Percentiles rank a stretch among this genome's conserved stretches.
These are phyloP conservation scores for Boletus tomentosulus DNA, from an alignment of 768 basidiomycete genomes.

Conservation along the genomic window DNA sequence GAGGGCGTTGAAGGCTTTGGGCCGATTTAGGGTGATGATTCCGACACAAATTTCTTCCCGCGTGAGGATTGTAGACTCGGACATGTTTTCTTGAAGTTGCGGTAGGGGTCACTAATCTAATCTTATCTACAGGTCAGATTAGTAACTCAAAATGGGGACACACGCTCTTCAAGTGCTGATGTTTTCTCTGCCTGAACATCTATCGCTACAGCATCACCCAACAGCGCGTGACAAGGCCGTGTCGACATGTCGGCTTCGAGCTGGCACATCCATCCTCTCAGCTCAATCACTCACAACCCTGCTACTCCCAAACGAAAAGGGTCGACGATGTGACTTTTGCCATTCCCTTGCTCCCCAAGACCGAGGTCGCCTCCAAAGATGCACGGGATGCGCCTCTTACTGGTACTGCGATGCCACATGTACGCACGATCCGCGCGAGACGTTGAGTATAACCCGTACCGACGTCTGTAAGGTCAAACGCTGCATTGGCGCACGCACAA, in stretches of 20 bases:
- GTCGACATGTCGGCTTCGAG: conserved; percentile 33
- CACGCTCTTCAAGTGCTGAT: neutral
- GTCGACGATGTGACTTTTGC: conserved; percentile 65
- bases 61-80: conserved; percentile 21
- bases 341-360: conserved; percentile 34
- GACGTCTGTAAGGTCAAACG: conserved; percentile 52
- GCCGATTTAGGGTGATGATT: conserved; percentile 79
- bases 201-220: conserved; percentile 40
- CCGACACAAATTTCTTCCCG: conserved; percentile 23
- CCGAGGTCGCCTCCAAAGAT: conserved; percentile 43
- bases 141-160: too few species aligned
- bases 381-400: conserved; percentile 63
- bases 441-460: neutral
- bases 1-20: conserved; percentile 84
- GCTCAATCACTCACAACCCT: conserved; percentile 42
- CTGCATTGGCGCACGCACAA: conserved; percentile 65
- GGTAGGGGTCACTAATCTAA: neutral
- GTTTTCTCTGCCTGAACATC: conserved; percentile 8
- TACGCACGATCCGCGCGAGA: conserved; percentile 32
- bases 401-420: conserved; percentile 71
- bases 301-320: conserved; percentile 55
- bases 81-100: conserved; percentile 10
- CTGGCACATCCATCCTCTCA: conserved; percentile 50
- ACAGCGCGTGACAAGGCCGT: conserved; percentile 50
- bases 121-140: conserved; percentile 1